Evolutionary conservation across 371 early-diverging fungal species (phyloP).

Genomic region (Haplosporangium sp.): DNA sequence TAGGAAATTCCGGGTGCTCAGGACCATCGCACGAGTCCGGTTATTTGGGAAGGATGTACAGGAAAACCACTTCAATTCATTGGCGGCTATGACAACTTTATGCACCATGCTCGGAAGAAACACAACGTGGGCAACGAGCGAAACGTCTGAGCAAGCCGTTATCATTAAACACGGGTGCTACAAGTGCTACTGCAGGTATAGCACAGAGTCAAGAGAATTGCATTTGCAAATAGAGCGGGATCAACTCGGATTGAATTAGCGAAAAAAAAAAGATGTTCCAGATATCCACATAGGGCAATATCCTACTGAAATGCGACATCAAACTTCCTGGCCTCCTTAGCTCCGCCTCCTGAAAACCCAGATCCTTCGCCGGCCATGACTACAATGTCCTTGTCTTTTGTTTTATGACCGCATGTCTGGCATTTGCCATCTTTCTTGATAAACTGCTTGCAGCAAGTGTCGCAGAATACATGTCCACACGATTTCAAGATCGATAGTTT

Average conservation of each 20-base stretch:
- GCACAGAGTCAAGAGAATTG: too few species aligned
- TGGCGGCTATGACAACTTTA: slow-evolving; percentile 49
- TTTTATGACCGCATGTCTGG: slow-evolving; percentile 82
- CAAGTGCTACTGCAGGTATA: too few species aligned
- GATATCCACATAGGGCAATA: not conserved
- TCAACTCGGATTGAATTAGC: too few species aligned
- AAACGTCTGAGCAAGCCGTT: slow-evolving; percentile 13
- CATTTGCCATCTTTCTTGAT: slow-evolving; percentile 79
- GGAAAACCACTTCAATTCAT: slow-evolving; percentile 41
- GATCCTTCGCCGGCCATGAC: slow-evolving; percentile 86
- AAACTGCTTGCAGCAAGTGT: slow-evolving; percentile 81
- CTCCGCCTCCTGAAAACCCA: slow-evolving; percentile 86
- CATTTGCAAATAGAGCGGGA: too few species aligned
- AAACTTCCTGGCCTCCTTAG: slow-evolving; percentile 79
- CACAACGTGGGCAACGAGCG: slow-evolving; percentile 29
- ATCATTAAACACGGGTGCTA: too few species aligned
- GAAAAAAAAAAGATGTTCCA: too few species aligned
- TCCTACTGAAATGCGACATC: slow-evolving; percentile 83
- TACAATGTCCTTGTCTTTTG: slow-evolving; percentile 78
- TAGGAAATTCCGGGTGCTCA: slow-evolving; percentile 48
- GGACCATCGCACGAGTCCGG: slow-evolving; percentile 48
- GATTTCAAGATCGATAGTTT: slow-evolving; percentile 68
- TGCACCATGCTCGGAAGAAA: slow-evolving; percentile 23
- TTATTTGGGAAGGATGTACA: slow-evolving; percentile 50
- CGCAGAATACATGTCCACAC: slow-evolving; percentile 93